Percentiles rank a stretch among this genome's conserved stretches.
These are phyloP conservation scores for Phaseolus lunatus DNA, from an alignment of 306 rosid genomes.

Conservation along the genomic window DNA sequence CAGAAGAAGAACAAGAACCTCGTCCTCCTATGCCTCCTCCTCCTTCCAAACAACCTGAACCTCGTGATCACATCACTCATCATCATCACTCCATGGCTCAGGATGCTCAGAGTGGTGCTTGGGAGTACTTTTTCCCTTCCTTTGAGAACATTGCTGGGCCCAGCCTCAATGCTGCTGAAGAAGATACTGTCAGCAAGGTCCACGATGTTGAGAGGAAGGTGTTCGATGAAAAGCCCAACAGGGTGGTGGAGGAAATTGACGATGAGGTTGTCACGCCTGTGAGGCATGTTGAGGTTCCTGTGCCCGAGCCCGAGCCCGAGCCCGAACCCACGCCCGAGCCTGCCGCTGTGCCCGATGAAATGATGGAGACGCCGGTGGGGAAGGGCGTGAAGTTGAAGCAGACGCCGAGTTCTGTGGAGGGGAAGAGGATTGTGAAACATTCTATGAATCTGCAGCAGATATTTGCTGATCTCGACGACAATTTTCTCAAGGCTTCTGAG, in stretches of 20 bases:
- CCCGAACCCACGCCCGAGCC: neutral
- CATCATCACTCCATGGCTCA: constrained; percentile 42
- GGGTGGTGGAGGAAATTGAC: constrained; percentile 34
- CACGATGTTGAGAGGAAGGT: constrained; percentile 53
- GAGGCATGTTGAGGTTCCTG: constrained; percentile 35
- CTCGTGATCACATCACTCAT: constrained; percentile 44
- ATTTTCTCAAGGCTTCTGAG: constrained; percentile 91
- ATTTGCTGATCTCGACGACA: constrained; percentile 70
- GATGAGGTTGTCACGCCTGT: constrained; percentile 28
- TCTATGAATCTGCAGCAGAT: constrained; percentile 54
- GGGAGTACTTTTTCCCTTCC: constrained; percentile 67
- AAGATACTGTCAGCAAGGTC: constrained; percentile 42
- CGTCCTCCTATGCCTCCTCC: constrained; percentile 57
- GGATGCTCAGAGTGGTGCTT: constrained; percentile 52
- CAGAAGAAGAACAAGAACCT: constrained; percentile 27
- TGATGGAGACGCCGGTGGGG: constrained; percentile 45
- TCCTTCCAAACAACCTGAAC: constrained; percentile 17
- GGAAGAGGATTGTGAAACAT: constrained; percentile 56
- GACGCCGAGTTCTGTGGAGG: constrained; percentile 52
- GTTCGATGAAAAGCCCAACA: constrained; percentile 52
- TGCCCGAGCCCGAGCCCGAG: neutral
- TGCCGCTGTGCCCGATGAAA: constrained; percentile 40
- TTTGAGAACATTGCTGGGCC: constrained; percentile 63
- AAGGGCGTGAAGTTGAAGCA: constrained; percentile 58
- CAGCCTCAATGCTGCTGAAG: constrained; percentile 56